Conservation (phyloP, 179 eudicot genomes). For the Carnegiea gigantea region DNA sequence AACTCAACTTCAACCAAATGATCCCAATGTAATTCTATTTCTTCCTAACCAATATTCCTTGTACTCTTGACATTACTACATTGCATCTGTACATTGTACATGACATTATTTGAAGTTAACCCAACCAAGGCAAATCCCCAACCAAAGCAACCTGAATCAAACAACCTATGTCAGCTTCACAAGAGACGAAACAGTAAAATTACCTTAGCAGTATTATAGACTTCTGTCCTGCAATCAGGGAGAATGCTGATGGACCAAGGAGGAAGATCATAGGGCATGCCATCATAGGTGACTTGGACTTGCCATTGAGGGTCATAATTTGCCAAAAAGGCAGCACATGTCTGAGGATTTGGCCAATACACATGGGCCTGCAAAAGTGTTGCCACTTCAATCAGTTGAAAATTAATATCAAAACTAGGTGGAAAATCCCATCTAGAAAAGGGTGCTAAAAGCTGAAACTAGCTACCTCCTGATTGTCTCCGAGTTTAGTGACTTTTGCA, state of each 20-base stretch:
- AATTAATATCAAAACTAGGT: neutral
- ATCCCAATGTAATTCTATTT: too few species aligned
- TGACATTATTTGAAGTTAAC: too few species aligned
- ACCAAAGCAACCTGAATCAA: neutral
- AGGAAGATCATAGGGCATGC: conserved; percentile 59
- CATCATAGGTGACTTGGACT: conserved; percentile 54
- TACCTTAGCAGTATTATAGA: conserved; percentile 85
- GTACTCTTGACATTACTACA: too few species aligned
- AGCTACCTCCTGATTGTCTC: conserved; percentile 2
- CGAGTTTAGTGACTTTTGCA: neutral
- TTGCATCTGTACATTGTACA: too few species aligned
- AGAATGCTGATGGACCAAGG: conserved; percentile 95
- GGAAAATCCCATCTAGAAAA: neutral
- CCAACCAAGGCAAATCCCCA: too few species aligned
- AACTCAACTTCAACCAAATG: too few species aligned
- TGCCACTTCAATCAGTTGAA: neutral
- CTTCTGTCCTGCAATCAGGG: conserved; percentile 77
- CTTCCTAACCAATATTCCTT: too few species aligned
- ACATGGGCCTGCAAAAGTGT: conserved; percentile 59
- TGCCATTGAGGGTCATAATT: conserved; percentile 55
- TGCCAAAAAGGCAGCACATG: conserved; percentile 88
- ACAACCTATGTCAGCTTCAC: neutral
- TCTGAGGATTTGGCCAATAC: conserved; percentile 54
- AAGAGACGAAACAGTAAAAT: conserved; percentile 6
- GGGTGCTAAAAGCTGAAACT: neutral